Evolutionary conservation across 495 filamentous ascomycete species (phyloP).

Genomic region (Tetracladium setigerum): DNA sequence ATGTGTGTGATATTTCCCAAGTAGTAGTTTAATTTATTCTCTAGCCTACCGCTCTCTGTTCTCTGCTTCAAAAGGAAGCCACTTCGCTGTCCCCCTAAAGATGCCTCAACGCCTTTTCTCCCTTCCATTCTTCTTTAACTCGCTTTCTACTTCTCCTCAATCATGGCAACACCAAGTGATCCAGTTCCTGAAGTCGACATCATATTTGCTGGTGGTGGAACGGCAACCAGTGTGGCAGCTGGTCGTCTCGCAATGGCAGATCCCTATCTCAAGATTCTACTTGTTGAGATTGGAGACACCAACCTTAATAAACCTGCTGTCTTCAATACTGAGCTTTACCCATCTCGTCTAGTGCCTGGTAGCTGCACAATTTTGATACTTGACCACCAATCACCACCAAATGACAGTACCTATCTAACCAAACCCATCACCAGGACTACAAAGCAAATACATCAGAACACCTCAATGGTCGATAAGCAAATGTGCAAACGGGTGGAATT

Average conservation of each 20-base stretch:
- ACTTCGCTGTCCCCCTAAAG: too few relatives aligned
- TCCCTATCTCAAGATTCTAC: conserved; percentile 39
- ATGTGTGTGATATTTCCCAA: too few relatives aligned
- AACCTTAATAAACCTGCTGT: conserved; percentile 39
- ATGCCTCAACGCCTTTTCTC: too few relatives aligned
- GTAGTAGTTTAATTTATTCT: too few relatives aligned
- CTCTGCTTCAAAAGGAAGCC: too few relatives aligned
- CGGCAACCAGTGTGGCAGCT: conserved; percentile 41
- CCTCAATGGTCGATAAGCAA: conserved; percentile 36
- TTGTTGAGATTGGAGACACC: conserved; percentile 42
- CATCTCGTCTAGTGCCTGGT: conserved; percentile 20
- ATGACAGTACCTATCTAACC: neutral
- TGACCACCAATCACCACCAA: neutral
- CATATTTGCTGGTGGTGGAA: conserved; percentile 22
- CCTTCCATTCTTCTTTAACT: too few relatives aligned
- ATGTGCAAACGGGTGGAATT: conserved; percentile 44
- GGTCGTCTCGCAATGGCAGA: conserved; percentile 41
- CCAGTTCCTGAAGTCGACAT: conserved; percentile 17
- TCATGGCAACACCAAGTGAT: conserved; percentile 14
- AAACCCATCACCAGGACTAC: conserved; percentile 13
- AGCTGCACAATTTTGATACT: conserved; percentile 17
- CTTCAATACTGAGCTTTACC: conserved; percentile 32
- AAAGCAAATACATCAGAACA: conserved; percentile 26
- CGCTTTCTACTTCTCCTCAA: neutral
- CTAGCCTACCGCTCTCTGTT: too few relatives aligned